These are phyloP conservation scores for Symbiodinium pilosum DNA, from an alignment of 73 alveolate species.

Conservation along the genomic window DNA sequence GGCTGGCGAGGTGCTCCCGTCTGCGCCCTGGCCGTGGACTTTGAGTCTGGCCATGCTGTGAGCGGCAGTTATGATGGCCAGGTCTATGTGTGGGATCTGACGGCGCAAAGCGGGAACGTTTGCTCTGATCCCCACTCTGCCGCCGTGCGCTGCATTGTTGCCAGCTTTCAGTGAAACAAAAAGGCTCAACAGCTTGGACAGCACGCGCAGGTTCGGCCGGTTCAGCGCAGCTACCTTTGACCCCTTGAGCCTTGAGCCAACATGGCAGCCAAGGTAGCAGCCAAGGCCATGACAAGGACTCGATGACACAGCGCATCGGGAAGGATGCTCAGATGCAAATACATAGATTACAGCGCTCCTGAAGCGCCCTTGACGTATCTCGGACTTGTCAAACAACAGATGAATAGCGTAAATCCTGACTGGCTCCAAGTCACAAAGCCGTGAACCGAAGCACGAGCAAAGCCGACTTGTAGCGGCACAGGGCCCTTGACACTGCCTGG, in stretches of 20 bases:
- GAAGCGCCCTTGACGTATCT: no score
- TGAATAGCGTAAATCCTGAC: no score
- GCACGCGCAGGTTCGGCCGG: not conserved
- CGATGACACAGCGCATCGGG: slow-evolving; percentile 84
- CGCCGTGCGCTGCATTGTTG: slow-evolving; percentile 70
- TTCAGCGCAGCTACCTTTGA: not conserved
- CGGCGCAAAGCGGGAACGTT: not conserved
- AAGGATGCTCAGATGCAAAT: not conserved
- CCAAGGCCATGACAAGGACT: slow-evolving; percentile 54
- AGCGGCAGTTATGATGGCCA: slow-evolving; percentile 82
- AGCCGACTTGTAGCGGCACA: no score
- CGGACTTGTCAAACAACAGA: no score
- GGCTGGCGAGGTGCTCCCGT: slow-evolving; percentile 23
- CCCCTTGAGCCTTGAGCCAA: not conserved
- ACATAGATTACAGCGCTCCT: no score
- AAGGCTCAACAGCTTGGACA: no score
- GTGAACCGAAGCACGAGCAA: no score
- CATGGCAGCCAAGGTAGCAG: not conserved
- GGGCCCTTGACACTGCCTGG: no score
- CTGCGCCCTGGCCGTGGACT: slow-evolving; percentile 72
- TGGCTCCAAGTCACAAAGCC: no score
- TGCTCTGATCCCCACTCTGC: slow-evolving; percentile 40
- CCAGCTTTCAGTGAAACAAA: slow-evolving; percentile 59
- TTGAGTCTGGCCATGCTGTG: slow-evolving; percentile 40
- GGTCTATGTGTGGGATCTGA: not conserved